A percentile compares a stretch with the other conserved stretches of the same genome.
Conservation (phyloP, 2,329 filamentous ascomycete species). For the Cercospora zeina region DNA sequence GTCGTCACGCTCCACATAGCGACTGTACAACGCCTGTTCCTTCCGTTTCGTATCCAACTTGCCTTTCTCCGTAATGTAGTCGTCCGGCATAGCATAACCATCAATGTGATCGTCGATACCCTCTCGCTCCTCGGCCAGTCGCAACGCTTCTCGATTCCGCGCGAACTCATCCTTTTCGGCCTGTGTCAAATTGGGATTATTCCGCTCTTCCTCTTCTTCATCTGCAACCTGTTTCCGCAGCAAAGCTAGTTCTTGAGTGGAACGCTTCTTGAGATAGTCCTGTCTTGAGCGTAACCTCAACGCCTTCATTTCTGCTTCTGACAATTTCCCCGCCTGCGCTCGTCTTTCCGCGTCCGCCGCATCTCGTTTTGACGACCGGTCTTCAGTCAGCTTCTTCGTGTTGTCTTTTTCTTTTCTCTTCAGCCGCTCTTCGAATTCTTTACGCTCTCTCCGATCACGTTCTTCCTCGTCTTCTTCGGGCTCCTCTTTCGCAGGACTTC, state of each 20-base stretch:
- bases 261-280: constrained; percentile 90
- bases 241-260: constrained; percentile 80
- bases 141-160: constrained; percentile 71
- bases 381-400: constrained; percentile 67
- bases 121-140: constrained; percentile 67
- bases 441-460: constrained; percentile 71
- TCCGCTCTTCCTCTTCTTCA: constrained; percentile 74
- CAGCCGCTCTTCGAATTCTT: constrained; percentile 76
- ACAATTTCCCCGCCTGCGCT: constrained; percentile 62
- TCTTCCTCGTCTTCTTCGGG: constrained; percentile 44
- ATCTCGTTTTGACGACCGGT: constrained; percentile 50
- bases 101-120: constrained; percentile 89
- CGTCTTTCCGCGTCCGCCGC: constrained; percentile 58
- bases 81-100: constrained; percentile 89
- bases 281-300: constrained; percentile 82
- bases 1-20: constrained; percentile 84
- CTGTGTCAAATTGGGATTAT: constrained; percentile 71
- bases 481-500: constrained; percentile 28
- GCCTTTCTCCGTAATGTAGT: constrained; percentile 91
- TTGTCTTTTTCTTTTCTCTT: constrained; percentile 69
- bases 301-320: constrained; percentile 73
- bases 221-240: constrained; percentile 86
- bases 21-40: constrained; percentile 83
- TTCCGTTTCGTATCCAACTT: constrained; percentile 86
- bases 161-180: constrained; percentile 85